These are phyloP conservation scores for Amorphotheca resinae DNA, from an alignment of 495 filamentous ascomycete genomes.

Conservation along the genomic window DNA sequence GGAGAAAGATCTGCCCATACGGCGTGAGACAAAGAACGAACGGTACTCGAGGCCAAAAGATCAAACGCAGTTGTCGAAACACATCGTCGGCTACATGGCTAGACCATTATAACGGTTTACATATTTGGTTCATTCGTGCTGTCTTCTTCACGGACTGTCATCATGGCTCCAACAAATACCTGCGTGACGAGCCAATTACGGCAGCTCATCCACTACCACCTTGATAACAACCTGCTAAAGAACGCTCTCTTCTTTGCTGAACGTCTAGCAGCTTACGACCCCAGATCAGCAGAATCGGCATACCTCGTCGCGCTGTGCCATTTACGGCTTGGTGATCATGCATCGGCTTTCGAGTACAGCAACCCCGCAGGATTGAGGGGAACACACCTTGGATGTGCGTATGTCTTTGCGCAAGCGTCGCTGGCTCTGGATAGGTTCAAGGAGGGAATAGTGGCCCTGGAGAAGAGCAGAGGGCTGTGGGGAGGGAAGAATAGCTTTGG, in stretches of 20 bases:
- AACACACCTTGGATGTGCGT: constrained; percentile 74
- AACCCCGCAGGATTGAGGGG: constrained; percentile 49
- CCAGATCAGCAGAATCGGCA: constrained; percentile 59
- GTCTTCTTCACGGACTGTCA: constrained; percentile 14
- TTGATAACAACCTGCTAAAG: constrained; percentile 77
- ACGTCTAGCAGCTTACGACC: constrained; percentile 72
- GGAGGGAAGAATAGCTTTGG: constrained; percentile 57
- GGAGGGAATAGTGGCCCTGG: constrained; percentile 70
- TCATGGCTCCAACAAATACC: constrained; percentile 52
- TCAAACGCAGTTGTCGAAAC: constrained; percentile 2
- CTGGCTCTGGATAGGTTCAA: constrained; percentile 62
- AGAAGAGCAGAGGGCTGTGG: constrained; percentile 62
- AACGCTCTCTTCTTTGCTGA: constrained; percentile 90
- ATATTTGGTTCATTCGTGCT: constrained; percentile 3
- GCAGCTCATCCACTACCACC: constrained; percentile 79
- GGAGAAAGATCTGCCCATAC: not conserved
- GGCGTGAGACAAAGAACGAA: constrained; percentile 6
- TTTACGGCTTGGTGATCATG: constrained; percentile 62
- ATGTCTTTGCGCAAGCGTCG: constrained; percentile 83
- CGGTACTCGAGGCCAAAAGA: constrained; percentile 1
- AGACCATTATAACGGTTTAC: constrained; percentile 14
- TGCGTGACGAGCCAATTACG: constrained; percentile 62
- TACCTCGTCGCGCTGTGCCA: constrained; percentile 79
- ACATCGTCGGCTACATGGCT: constrained; percentile 15
- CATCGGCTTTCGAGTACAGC: constrained; percentile 54